A percentile compares a stretch with the other conserved stretches of the same genome.
These are phyloP conservation scores for Myxozyma nipponensis DNA, from an alignment of 805 yeast species.

Conservation along the genomic window DNA sequence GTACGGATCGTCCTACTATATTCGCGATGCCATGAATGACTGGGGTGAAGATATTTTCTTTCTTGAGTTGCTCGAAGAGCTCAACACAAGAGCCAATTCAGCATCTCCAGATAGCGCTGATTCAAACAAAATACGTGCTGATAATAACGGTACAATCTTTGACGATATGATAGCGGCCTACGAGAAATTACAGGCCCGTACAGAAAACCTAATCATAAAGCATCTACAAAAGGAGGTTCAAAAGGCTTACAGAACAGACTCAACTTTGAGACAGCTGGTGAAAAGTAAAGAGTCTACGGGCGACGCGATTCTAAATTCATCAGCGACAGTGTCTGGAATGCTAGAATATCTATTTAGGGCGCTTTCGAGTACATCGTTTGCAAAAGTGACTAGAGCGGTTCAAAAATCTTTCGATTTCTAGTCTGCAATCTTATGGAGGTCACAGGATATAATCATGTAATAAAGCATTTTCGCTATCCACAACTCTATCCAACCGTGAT, in stretches of 20 bases:
- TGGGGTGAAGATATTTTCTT: constrained; percentile 47
- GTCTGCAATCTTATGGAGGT: background rate
- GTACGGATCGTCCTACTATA: constrained; percentile 39
- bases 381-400: constrained; percentile 13
- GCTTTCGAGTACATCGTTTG: constrained; percentile 12
- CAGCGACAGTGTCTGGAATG: constrained; percentile 15
- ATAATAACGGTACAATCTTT: constrained; percentile 42
- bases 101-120: background rate
- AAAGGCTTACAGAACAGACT: constrained; percentile 13
- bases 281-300: constrained; percentile 13
- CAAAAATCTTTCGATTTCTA: constrained; percentile 16
- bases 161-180: constrained; percentile 45
- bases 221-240: constrained; percentile 33
- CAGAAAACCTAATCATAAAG: constrained; percentile 34
- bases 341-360: constrained; percentile 15
- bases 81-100: constrained; percentile 30
- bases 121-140: constrained; percentile 2
- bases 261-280: constrained; percentile 11
- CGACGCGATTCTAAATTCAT: constrained; percentile 10
- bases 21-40: constrained; percentile 39
- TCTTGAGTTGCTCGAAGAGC: constrained; percentile 42
- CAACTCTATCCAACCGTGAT: too few species aligned
- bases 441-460: background rate
- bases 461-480: too few species aligned
- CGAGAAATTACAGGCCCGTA: constrained; percentile 34